These are phyloP conservation scores for Mollisiaceae sp. DNA, from an alignment of 2,329 filamentous ascomycete genomes.

Conservation along the genomic window DNA sequence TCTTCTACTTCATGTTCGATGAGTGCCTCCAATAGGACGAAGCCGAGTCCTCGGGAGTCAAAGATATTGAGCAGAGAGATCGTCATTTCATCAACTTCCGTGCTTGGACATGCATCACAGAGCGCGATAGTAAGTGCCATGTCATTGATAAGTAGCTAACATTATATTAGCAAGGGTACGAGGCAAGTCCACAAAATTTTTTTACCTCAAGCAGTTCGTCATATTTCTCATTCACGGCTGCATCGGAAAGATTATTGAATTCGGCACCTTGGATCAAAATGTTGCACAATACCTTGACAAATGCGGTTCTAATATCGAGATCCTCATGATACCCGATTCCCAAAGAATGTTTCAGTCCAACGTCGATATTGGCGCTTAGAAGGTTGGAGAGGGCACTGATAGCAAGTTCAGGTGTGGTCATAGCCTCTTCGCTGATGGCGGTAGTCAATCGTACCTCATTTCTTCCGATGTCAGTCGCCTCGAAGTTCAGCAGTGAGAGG, in stretches of 20 bases:
- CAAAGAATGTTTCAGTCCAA: slow-evolving; percentile 71
- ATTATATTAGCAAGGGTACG: slow-evolving; percentile 20
- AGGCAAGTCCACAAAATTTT: slow-evolving; percentile 26
- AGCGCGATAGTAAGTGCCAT: slow-evolving; percentile 67
- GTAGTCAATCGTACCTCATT: slow-evolving; percentile 49
- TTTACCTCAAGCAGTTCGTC: slow-evolving; percentile 65
- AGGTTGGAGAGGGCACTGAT: slow-evolving; percentile 73
- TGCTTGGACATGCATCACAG: slow-evolving; percentile 68
- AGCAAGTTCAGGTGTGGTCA: slow-evolving; percentile 64
- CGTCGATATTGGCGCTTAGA: slow-evolving; percentile 73
- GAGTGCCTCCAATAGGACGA: slow-evolving; percentile 67
- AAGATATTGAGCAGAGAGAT: slow-evolving; percentile 73
- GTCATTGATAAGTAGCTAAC: slow-evolving; percentile 64
- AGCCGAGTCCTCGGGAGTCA: slow-evolving; percentile 66
- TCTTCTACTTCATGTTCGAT: slow-evolving; percentile 73
- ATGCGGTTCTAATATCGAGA: slow-evolving; percentile 70
- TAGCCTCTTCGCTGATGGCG: slow-evolving; percentile 56
- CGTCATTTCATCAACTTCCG: slow-evolving; percentile 71
- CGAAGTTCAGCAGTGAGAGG: slow-evolving; percentile 66
- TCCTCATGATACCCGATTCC: slow-evolving; percentile 75
- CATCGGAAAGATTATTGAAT: slow-evolving; percentile 71
- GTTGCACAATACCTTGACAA: slow-evolving; percentile 72
- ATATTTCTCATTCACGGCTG: slow-evolving; percentile 71
- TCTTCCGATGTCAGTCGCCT: slow-evolving; percentile 52
- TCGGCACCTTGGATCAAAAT: slow-evolving; percentile 74